Conservation (phyloP, 495 filamentous ascomycete genomes). For the Annulohypoxylon nitens region DNA sequence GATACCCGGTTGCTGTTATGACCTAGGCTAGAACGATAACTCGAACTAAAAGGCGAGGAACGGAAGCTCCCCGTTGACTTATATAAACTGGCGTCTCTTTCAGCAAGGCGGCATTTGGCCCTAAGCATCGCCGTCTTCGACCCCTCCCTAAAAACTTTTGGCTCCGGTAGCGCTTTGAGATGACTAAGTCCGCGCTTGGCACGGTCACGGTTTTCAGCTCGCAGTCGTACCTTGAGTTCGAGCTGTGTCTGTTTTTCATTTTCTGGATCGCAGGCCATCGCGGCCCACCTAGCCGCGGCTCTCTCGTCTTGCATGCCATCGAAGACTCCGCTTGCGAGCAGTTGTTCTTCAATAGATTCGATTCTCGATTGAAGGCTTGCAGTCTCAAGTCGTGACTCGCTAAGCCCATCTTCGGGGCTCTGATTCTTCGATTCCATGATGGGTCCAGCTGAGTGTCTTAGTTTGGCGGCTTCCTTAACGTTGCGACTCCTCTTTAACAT, state of each 20-base stretch:
- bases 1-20: constrained; percentile 43
- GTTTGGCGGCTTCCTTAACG: constrained; percentile 27
- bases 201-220: constrained; percentile 45
- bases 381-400: not conserved
- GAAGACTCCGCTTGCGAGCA: constrained; percentile 60
- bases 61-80: constrained; percentile 49
- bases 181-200: constrained; percentile 41
- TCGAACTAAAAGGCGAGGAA: constrained; percentile 50
- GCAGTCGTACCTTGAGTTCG: constrained; percentile 37
- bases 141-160: constrained; percentile 39
- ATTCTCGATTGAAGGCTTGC: constrained; percentile 17
- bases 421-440: constrained; percentile 13
- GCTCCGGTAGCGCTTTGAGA: constrained; percentile 42
- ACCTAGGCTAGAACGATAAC: constrained; percentile 50
- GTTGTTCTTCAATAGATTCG: constrained; percentile 54
- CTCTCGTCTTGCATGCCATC: constrained; percentile 54
- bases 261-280: constrained; percentile 31
- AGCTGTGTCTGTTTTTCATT: constrained; percentile 1
- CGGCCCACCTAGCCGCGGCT: constrained; percentile 50
- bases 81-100: constrained; percentile 40
- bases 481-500: constrained; percentile 34
- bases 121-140: constrained; percentile 49
- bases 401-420: constrained; percentile 50
- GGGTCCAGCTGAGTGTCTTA: constrained; percentile 39
- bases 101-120: constrained; percentile 32